Evolutionary conservation across 106 monocot genomes (phyloP).

Genomic region (Allium cepa): DNA sequence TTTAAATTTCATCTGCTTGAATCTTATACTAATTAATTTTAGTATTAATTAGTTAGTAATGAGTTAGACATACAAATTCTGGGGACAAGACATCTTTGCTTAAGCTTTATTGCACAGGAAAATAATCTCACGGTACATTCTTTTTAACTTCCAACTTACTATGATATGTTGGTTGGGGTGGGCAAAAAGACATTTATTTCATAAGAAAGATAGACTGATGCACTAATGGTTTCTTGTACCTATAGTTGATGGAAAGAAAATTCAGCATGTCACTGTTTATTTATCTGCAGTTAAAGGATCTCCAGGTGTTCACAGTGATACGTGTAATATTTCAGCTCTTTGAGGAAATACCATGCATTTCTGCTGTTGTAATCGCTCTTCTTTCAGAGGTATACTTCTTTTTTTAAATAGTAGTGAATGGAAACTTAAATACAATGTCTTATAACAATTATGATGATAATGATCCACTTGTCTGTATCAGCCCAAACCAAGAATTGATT

Average conservation of each 20-base stretch:
- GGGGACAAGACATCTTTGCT: too few relatives aligned
- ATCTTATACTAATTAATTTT: too few relatives aligned
- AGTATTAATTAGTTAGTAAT: too few relatives aligned
- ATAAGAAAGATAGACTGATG: too few relatives aligned
- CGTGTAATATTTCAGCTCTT: constrained; percentile 93
- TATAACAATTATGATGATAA: neutral
- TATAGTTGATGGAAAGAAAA: too few relatives aligned
- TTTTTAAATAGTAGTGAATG: neutral
- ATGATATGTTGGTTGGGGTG: neutral
- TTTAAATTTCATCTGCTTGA: too few relatives aligned
- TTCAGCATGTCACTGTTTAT: neutral
- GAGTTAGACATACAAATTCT: too few relatives aligned
- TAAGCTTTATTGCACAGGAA: too few relatives aligned
- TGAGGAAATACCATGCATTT: constrained; percentile 97
- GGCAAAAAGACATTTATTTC: neutral
- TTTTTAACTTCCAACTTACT: neutral
- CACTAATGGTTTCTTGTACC: too few relatives aligned
- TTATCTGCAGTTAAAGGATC: constrained; percentile 78
- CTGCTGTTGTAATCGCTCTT: constrained; percentile 94
- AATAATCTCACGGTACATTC: too few relatives aligned
- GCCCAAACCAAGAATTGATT: constrained; percentile 97
- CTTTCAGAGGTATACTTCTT: constrained; percentile 63
- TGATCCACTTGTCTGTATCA: constrained; percentile 19
- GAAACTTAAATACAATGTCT: neutral
- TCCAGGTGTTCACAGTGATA: constrained; percentile 81